Evolutionary conservation across 2,329 filamentous ascomycete species (phyloP).

Genomic region (Phyllachora maydis): DNA sequence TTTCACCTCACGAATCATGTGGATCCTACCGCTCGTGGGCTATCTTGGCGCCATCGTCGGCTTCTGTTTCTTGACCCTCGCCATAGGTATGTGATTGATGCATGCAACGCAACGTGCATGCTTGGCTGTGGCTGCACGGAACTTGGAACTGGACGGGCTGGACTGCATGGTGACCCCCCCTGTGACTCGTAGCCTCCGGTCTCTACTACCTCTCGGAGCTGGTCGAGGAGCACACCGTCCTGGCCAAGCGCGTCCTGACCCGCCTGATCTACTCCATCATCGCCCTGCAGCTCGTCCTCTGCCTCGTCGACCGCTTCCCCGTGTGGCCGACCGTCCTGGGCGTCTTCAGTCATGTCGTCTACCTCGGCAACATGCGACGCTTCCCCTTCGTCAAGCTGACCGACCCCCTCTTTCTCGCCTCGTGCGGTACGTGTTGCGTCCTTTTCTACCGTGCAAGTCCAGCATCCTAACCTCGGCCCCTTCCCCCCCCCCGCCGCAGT

Average conservation of each 20-base stretch:
- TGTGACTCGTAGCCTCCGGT: conserved; percentile 88
- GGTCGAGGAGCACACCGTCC: conserved; percentile 90
- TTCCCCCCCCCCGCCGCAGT: conserved; percentile 18
- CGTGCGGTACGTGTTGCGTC: conserved; percentile 40
- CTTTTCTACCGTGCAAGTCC: background rate
- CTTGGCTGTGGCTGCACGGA: no score
- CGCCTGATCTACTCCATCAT: conserved; percentile 74
- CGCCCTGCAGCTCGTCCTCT: conserved; percentile 50
- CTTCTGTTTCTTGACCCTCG: conserved; percentile 85
- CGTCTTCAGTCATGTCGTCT: conserved; percentile 64
- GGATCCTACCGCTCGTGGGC: conserved; percentile 83
- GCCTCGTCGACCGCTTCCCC: conserved; percentile 71
- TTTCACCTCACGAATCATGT: conserved; percentile 38
- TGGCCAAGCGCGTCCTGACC: conserved; percentile 71
- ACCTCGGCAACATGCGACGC: conserved; percentile 64
- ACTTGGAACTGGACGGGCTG: no score
- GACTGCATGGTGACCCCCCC: no score
- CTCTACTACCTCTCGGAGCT: conserved; percentile 97
- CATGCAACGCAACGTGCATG: no score
- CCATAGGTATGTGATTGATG: conserved; percentile 65
- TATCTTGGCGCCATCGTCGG: conserved; percentile 74
- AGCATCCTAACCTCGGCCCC: background rate
- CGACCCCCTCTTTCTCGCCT: conserved; percentile 69
- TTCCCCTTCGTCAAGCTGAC: conserved; percentile 66
- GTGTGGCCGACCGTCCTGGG: conserved; percentile 53